phyloP scores from a whole-genome alignment of 1,284 basidiomycete species.

The Apiotrichum mycotoxinovorans region DNA sequence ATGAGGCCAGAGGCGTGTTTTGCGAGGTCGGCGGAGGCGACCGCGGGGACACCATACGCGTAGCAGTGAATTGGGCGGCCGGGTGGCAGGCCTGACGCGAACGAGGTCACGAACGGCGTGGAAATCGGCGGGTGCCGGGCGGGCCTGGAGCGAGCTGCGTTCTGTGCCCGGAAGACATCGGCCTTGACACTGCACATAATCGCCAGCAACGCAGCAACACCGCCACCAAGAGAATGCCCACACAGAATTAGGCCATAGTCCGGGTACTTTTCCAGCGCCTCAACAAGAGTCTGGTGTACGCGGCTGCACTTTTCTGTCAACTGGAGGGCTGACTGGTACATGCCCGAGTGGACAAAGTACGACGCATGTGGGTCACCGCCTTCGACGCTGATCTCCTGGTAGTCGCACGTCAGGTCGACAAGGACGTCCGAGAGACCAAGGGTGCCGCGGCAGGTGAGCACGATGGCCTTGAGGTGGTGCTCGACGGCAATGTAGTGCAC shows the following conservation, averaged over 20 bases:
- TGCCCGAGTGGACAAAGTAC: slow-evolving; percentile 55
- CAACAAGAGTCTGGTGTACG: slow-evolving; percentile 51
- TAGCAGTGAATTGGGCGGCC: slow-evolving; percentile 54
- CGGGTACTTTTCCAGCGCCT: slow-evolving; percentile 50
- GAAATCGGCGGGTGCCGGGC: slow-evolving; percentile 44
- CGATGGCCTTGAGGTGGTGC: slow-evolving; percentile 50
- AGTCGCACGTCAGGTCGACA: slow-evolving; percentile 55
- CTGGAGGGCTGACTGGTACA: slow-evolving; percentile 52
- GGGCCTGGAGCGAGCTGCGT: slow-evolving; percentile 14
- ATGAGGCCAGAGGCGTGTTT: slow-evolving; percentile 51
- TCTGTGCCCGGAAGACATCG: slow-evolving; percentile 36
- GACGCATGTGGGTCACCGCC: slow-evolving; percentile 45
- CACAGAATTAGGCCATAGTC: slow-evolving; percentile 54
- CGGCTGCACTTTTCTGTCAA: slow-evolving; percentile 48
- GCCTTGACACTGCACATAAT: slow-evolving; percentile 43
- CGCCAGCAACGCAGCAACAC: slow-evolving; percentile 51
- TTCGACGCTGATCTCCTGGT: slow-evolving; percentile 49
- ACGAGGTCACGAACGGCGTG: slow-evolving; percentile 53
- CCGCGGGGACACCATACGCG: slow-evolving; percentile 51
- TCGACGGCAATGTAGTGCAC: slow-evolving; percentile 54
- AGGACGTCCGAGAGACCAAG: slow-evolving; percentile 54
- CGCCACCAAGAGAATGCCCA: slow-evolving; percentile 55
- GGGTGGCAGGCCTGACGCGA: slow-evolving; percentile 50
- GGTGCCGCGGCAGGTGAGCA: slow-evolving; percentile 55
- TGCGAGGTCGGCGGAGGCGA: slow-evolving; percentile 52